Conservation (phyloP, 2,329 filamentous ascomycete genomes). For the Ambrosiella xylebori region DNA sequence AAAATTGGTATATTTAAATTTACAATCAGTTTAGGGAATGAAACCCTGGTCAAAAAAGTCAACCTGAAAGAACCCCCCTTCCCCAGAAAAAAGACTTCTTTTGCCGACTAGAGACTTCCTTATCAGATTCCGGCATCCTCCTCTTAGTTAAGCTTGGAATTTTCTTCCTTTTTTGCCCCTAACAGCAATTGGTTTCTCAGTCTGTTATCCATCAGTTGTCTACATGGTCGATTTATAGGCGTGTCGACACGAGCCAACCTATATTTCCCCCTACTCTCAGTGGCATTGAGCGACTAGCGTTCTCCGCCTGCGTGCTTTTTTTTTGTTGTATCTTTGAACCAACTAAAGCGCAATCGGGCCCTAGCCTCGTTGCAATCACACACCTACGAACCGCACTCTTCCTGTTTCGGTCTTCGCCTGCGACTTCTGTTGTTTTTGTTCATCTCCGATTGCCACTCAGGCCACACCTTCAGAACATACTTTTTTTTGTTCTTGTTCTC, state of each 20-base stretch:
- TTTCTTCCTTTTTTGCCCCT: neutral
- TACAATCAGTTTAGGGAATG: too few relatives aligned
- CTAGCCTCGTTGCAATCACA: conserved; percentile 1
- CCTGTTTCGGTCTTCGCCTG: neutral
- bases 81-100: neutral
- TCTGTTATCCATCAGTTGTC: neutral
- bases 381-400: neutral
- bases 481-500: conserved; percentile 22
- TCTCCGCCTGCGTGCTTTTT: neutral
- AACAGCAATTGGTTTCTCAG: neutral
- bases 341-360: neutral
- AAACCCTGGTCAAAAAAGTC: too few relatives aligned
- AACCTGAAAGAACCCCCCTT: neutral
- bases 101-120: neutral
- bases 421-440: too few relatives aligned
- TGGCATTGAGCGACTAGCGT: neutral
- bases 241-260: too few relatives aligned
- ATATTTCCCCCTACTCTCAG: too few relatives aligned
- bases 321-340: neutral
- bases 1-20: too few relatives aligned
- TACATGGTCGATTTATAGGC: too few relatives aligned
- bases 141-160: neutral
- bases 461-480: conserved; percentile 39
- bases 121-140: neutral
- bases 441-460: conserved; percentile 30